Percentiles rank a stretch among this genome's conserved stretches.
Conservation (phyloP, 805 yeast genomes). For the Metschnikowia santaceciliae region DNA sequence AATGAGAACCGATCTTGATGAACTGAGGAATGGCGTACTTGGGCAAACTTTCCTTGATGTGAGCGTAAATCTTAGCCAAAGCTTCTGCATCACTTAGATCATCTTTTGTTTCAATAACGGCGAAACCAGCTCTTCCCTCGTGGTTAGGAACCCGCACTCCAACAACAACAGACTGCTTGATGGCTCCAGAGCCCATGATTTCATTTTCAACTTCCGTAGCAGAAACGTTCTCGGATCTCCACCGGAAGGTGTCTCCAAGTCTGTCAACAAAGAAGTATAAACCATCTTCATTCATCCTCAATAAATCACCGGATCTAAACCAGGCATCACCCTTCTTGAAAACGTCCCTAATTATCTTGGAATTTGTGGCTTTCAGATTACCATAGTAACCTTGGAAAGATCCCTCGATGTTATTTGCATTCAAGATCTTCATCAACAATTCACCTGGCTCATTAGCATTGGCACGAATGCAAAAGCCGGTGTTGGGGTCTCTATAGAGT, state of each 20-base stretch:
- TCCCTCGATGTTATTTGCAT: slow-evolving; percentile 58
- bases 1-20: slow-evolving; percentile 55
- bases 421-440: slow-evolving; percentile 69
- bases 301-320: slow-evolving; percentile 83
- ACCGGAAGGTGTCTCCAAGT: slow-evolving; percentile 90
- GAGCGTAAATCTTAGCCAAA: slow-evolving; percentile 26
- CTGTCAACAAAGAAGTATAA: slow-evolving; percentile 83
- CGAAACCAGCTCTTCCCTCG: slow-evolving; percentile 94
- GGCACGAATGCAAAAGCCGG: slow-evolving; percentile 59
- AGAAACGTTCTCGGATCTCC: slow-evolving; percentile 95
- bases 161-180: slow-evolving; percentile 77
- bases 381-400: slow-evolving; percentile 90
- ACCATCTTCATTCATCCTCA: slow-evolving; percentile 64
- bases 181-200: slow-evolving; percentile 43
- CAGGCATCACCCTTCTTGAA: slow-evolving; percentile 86
- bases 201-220: slow-evolving; percentile 90
- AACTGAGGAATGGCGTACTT: slow-evolving; percentile 84
- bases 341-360: slow-evolving; percentile 70
- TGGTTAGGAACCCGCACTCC: slow-evolving; percentile 81
- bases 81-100: slow-evolving; percentile 22
- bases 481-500: slow-evolving; percentile 61
- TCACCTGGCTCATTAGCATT: slow-evolving; percentile 75
- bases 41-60: slow-evolving; percentile 51
- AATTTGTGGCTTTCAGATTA: slow-evolving; percentile 70
- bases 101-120: slow-evolving; percentile 58